Evolutionary conservation across 495 filamentous ascomycete species (phyloP), one percentile per base, ranked within the genome.

Genomic region (Penicillium verhagenii): DNA sequence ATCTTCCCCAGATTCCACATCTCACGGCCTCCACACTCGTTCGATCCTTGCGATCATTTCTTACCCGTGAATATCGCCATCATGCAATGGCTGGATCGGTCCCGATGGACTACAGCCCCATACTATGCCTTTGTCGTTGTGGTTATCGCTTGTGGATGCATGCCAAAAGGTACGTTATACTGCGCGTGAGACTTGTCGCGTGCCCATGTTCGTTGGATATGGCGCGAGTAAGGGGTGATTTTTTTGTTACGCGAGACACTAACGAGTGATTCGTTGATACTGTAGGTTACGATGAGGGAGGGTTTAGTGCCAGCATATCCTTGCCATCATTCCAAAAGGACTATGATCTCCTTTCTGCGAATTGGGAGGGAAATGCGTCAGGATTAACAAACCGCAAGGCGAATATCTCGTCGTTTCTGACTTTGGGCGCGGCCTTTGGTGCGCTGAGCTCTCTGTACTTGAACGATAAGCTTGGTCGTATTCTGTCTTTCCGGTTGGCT

Each of bases 211-310:
- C 8, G 2, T 1, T 31, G 28, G 33, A 6, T 4, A n/a, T 14
- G 33, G 33, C n/a, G 33, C 4, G 14, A 11, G 33, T 13, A 35
- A n/a, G 4, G 33, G 33, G 10, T 6, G 14, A 3, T 16, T n/a
- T 35, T 35, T 13, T n/a, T n/a, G n/a, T n/a, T n/a, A n/a, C n/a
- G n/a, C n/a, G n/a, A n/a, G n/a, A n/a, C n/a, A n/a, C 33, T 35
- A 16, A 35, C 26, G 26, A 9, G 2, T 33, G 33, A n/a, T 35
- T 14, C 0, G 16, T 35, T 35, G 3, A 28, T 14, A 13, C 43
- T 54, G n/a, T 48, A 77, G 74, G 75, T 50, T 77, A 79, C 54
- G 75, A 79, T 54, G 75, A 79, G 55, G 75, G 74, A 54, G 75
- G 74, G 23, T 77, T 67, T 59, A 78, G 75, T 48, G 73, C 73